Conservation (phyloP, 78 protist genomes). For the Creolimax fragrantissima region DNA sequence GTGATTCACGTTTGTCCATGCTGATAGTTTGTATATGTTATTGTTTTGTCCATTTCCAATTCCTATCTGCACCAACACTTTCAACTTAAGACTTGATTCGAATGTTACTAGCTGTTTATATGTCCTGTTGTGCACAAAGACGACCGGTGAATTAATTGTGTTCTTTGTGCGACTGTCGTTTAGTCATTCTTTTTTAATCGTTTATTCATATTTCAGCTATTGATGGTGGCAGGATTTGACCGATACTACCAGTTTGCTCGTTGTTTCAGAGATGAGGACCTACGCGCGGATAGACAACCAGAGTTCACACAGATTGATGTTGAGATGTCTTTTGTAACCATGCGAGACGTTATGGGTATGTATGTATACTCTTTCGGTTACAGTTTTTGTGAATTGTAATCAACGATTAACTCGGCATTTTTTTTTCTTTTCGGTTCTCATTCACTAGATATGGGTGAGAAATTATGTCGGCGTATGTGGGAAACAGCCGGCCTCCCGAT, state of each 20-base stretch:
- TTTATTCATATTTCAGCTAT: no score
- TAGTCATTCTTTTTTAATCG: no score
- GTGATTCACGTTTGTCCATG: no score
- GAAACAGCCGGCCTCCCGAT: neutral
- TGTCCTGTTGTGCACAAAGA: no score
- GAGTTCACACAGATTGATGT: constrained; percentile 83
- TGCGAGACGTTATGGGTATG: constrained; percentile 32
- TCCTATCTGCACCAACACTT: no score
- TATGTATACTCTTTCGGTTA: neutral
- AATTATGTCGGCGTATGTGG: neutral
- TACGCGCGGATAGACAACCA: constrained; percentile 78
- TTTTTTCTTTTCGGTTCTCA: neutral
- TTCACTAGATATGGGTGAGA: neutral
- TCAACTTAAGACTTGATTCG: no score
- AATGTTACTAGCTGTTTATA: no score
- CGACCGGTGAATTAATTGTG: no score
- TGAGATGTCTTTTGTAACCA: constrained; percentile 56
- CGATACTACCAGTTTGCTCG: constrained; percentile 78
- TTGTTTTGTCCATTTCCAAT: no score
- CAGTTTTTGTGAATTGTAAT: neutral
- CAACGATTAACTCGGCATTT: neutral
- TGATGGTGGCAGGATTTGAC: constrained; percentile 76
- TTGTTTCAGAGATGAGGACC: constrained; percentile 78
- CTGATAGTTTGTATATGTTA: no score
- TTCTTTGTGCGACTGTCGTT: no score